phyloP scores from a whole-genome alignment of 495 filamentous ascomycete species.

The Chaetomium tenue region DNA sequence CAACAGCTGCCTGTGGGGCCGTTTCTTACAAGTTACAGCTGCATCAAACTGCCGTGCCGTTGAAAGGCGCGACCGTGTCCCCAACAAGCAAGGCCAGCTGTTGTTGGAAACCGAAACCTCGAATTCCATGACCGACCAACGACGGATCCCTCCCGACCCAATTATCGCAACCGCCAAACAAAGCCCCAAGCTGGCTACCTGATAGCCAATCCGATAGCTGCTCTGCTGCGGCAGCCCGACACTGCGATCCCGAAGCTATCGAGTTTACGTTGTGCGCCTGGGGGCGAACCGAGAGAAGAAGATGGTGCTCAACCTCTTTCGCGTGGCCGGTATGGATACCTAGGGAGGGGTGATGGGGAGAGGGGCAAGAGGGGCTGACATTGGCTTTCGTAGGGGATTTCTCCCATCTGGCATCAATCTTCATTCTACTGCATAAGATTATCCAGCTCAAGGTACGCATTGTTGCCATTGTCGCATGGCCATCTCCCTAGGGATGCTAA shows the following conservation, averaged over 20 bases:
- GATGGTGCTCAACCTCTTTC: conserved; percentile 80
- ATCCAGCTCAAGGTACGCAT: conserved; percentile 73
- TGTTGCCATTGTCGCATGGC: background rate
- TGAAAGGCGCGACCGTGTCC: conserved; percentile 44
- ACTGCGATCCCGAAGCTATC: conserved; percentile 9
- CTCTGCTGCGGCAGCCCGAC: conserved; percentile 11
- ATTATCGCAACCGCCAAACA: background rate
- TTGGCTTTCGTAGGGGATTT: conserved; percentile 66
- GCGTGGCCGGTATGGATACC: conserved; percentile 66
- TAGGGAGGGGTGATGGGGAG: background rate
- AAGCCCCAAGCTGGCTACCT: conserved; percentile 2
- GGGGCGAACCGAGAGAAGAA: conserved; percentile 7
- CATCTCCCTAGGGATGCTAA: background rate
- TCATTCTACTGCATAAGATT: conserved; percentile 97
- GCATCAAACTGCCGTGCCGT: conserved; percentile 5
- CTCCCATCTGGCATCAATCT: conserved; percentile 89
- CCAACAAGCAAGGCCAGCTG: conserved; percentile 18
- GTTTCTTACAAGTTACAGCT: background rate
- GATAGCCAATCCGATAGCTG: conserved; percentile 1
- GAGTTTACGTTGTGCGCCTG: background rate
- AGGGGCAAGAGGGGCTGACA: conserved; percentile 23
- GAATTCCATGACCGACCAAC: conserved; percentile 5
- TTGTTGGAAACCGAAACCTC: conserved; percentile 1
- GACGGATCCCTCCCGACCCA: background rate
- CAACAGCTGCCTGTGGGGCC: conserved; percentile 1